Base-by-base conservation (phyloP, 163 green algal genomes). In the Smithsoniella earleae region DNA sequence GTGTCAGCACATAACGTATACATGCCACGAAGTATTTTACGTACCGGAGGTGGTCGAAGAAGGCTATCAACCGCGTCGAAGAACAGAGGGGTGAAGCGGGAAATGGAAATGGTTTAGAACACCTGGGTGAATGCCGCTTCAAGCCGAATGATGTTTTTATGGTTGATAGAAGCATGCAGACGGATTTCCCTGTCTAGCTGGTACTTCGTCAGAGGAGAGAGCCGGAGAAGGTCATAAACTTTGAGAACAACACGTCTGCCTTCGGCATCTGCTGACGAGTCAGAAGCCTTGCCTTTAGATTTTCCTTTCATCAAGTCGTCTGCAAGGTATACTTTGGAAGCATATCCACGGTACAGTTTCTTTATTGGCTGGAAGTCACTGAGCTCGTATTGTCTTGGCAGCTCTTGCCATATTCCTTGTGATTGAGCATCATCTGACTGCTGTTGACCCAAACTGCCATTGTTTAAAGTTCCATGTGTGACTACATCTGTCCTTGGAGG, bases 81-180 rank as follows among this genome's bases (percentile, higher is more conserved):
- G n/a, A n/a, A n/a, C n/a, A n/a, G n/a, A n/a, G n/a, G n/a, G n/a
- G n/a, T n/a, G n/a, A n/a, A n/a, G n/a, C n/a, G n/a, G n/a, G n/a
- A 10, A 64, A 54, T 54, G 43, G 43, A 16, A 54, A 54, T 54
- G 43, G 43, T 54, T 16, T 27, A 54, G 16, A 27, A 73, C 75
- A 84, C 82, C 79, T 89, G 76, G 77, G 58, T 43, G 34, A 93
- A 95, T 0, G 87, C 86, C 5, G 87, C 87, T 45, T 88, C 90
- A 33, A 96, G 83, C 18, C 79, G 77, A 36, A 95, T 80, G 49
- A 92, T 84, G 79, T 87, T 85, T 40, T 87, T 80, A 77, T 95
- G 88, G 37, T 77, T 69, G 37, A 89, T 74, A 10, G 44, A 78
- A 3, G 64, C 76, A 74, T 95, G 89, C 31, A 95, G 79, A 10